Percentiles rank a stretch among this genome's conserved stretches.
phyloP scores from a whole-genome alignment of 1,284 basidiomycete genomes.

The Limonomyces culmigenus region DNA sequence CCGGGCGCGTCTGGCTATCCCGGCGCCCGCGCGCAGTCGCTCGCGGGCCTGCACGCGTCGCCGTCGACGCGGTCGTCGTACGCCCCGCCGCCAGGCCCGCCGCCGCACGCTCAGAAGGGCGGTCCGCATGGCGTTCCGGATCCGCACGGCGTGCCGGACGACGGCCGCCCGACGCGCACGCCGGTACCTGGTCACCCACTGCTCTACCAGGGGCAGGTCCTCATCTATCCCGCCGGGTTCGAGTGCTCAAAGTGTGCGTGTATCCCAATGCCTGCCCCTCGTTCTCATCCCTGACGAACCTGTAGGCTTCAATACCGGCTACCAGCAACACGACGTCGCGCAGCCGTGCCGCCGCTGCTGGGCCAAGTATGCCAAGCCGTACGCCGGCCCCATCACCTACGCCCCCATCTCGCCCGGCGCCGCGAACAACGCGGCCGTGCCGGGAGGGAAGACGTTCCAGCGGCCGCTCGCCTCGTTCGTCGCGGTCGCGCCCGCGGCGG shows the following conservation, averaged over 20 bases:
- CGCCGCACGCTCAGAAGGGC: conserved; percentile 8
- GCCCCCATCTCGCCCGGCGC: too few species aligned
- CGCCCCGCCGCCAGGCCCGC: conserved; percentile 12
- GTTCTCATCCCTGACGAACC: not conserved
- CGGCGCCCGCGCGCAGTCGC: not conserved
- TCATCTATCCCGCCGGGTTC: conserved; percentile 49
- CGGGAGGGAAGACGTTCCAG: conserved; percentile 18
- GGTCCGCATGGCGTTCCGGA: conserved; percentile 2
- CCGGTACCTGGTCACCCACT: conserved; percentile 52
- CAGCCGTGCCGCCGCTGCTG: conserved; percentile 57
- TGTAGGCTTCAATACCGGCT: conserved; percentile 56
- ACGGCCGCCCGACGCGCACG: conserved; percentile 39
- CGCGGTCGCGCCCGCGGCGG: not conserved
- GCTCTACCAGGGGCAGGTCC: conserved; percentile 34
- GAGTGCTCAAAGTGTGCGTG: conserved; percentile 46
- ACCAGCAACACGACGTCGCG: conserved; percentile 46
- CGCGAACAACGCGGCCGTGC: conserved; percentile 8
- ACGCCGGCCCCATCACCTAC: conserved; percentile 38
- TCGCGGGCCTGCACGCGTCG: not conserved
- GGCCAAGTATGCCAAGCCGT: conserved; percentile 43
- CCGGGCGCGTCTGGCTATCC: not conserved
- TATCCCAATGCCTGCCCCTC: conserved; percentile 1
- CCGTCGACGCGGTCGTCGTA: conserved; percentile 5
- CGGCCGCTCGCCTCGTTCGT: conserved; percentile 8
- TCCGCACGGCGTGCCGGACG: conserved; percentile 15